phyloP scores from a whole-genome alignment of 2,329 filamentous ascomycete species.

The Epichloe gansuensis region DNA sequence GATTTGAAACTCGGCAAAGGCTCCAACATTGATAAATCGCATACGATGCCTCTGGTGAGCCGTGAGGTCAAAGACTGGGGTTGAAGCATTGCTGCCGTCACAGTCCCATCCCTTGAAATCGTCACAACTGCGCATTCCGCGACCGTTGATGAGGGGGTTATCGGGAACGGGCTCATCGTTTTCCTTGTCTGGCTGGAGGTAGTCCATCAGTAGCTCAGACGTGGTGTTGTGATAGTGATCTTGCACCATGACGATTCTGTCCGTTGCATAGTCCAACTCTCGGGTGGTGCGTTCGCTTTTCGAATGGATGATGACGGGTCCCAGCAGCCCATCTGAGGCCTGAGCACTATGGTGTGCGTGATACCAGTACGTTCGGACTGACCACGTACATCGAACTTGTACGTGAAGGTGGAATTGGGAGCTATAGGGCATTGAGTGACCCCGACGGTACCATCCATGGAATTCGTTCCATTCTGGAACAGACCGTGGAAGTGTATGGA shows the following conservation, averaged over 20 bases:
- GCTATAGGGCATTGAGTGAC: constrained; percentile 57
- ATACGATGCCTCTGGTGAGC: constrained; percentile 49
- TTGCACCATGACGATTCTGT: constrained; percentile 54
- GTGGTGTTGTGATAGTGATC: constrained; percentile 59
- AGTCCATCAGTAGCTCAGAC: constrained; percentile 36
- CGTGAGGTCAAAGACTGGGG: constrained; percentile 34
- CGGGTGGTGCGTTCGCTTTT: constrained; percentile 26
- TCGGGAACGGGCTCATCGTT: constrained; percentile 55
- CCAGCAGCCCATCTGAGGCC: constrained; percentile 57
- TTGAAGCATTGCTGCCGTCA: constrained; percentile 24
- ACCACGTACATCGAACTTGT: constrained; percentile 50
- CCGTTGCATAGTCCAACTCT: constrained; percentile 24
- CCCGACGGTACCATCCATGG: constrained; percentile 60
- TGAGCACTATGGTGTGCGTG: constrained; percentile 55
- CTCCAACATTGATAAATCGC: constrained; percentile 57
- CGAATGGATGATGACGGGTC: constrained; percentile 54
- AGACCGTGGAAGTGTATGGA: constrained; percentile 69
- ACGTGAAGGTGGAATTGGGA: constrained; percentile 50
- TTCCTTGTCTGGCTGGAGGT: constrained; percentile 41
- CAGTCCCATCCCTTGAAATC: constrained; percentile 30
- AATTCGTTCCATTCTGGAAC: constrained; percentile 62
- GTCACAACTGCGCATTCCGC: constrained; percentile 20
- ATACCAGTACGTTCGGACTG: constrained; percentile 45
- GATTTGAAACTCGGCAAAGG: constrained; percentile 61
- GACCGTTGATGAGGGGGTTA: constrained; percentile 50